Conservation (phyloP, 2,329 filamentous ascomycete genomes). For the Penicillium sp. region DNA sequence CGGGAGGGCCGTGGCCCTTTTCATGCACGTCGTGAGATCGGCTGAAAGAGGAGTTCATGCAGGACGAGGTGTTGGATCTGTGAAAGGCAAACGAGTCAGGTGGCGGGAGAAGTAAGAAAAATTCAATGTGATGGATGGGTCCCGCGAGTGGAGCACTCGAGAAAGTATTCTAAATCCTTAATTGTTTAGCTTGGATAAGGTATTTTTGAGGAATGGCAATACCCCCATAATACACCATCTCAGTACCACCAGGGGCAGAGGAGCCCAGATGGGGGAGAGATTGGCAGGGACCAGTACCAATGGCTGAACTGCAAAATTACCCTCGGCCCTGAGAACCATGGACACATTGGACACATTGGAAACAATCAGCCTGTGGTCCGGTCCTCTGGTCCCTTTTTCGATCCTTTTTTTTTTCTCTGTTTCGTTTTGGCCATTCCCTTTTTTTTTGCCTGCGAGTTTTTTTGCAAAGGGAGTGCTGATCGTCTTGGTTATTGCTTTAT, state of each 20-base stretch:
- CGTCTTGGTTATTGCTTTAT: neutral
- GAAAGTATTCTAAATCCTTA: neutral
- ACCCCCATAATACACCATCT: neutral
- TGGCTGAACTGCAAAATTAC: slow-evolving; percentile 16
- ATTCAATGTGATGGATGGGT: neutral
- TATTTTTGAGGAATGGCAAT: neutral
- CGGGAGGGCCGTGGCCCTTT: neutral
- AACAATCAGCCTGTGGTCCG: neutral
- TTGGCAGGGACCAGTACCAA: neutral
- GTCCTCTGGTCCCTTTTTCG: slow-evolving; percentile 6
- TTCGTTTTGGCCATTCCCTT: slow-evolving; percentile 4
- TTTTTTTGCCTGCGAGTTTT: slow-evolving; percentile 8
- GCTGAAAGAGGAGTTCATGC: slow-evolving; percentile 16
- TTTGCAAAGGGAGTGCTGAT: neutral
- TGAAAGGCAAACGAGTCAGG: no score
- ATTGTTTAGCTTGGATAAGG: neutral
- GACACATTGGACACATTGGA: neutral
- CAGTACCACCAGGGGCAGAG: neutral
- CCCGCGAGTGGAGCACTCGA: neutral
- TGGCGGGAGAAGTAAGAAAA: neutral
- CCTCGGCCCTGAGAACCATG: neutral
- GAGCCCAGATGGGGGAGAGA: neutral
- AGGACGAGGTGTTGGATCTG: neutral
- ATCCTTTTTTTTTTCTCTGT: slow-evolving; percentile 2
- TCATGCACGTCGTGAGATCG: slow-evolving; percentile 8